phyloP scores from a whole-genome alignment of 2,329 filamentous ascomycete species.

The Diplodia scrobiculata region DNA sequence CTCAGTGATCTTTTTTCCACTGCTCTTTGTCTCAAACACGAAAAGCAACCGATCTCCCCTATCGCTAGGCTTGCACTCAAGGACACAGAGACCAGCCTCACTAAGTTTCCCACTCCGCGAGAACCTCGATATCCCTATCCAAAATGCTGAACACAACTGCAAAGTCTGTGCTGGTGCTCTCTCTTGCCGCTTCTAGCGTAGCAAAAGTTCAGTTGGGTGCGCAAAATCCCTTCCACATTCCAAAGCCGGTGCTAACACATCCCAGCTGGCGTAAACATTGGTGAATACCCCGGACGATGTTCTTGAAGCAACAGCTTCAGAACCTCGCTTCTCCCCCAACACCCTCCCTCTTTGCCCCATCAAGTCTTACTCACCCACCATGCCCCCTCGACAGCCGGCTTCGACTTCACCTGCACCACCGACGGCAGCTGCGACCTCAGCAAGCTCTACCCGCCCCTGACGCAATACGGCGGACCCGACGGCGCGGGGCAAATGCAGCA shows the following conservation, averaged over 20 bases:
- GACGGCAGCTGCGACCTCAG: slow-evolving; percentile 46
- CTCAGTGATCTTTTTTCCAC: too few species aligned
- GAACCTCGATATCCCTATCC: too few species aligned
- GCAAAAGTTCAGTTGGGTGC: slow-evolving; percentile 1
- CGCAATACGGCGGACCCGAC: slow-evolving; percentile 2
- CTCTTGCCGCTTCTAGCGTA: neutral
- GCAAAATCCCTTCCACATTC: neutral
- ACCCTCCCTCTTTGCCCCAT: too few species aligned
- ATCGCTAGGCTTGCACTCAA: too few species aligned
- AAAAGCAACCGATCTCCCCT: too few species aligned
- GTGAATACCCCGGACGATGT: neutral
- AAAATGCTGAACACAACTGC: neutral
- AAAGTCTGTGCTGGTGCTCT: neutral
- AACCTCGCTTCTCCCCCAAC: too few species aligned
- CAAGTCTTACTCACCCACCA: too few species aligned
- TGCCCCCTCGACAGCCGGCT: slow-evolving; percentile 37
- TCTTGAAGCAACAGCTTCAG: too few species aligned
- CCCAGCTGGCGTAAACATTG: slow-evolving; percentile 4
- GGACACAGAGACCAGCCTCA: too few species aligned
- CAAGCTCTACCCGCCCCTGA: slow-evolving; percentile 38
- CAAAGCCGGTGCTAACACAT: neutral
- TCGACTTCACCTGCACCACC: slow-evolving; percentile 44
- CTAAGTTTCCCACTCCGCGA: too few species aligned
- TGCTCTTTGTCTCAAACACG: too few species aligned
- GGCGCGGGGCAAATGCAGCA: slow-evolving; percentile 30